phyloP scores from a whole-genome alignment of 129 eudicot species.

The Smallanthus sonchifolius region DNA sequence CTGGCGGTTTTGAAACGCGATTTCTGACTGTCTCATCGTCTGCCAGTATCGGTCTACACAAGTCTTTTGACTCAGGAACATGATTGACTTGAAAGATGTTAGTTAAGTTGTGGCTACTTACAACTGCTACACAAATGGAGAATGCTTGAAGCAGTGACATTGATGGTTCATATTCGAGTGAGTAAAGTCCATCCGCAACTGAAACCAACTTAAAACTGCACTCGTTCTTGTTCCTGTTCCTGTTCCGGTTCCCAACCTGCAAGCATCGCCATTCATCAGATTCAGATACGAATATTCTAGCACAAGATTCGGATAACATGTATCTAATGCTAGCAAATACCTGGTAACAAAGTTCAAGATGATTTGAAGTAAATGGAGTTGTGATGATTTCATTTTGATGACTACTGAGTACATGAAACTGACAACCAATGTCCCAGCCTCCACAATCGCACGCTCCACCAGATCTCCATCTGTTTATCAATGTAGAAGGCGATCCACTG shows the following conservation, averaged over 20 bases:
- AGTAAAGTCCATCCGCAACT: conserved; percentile 52
- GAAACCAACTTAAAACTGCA: conserved; percentile 53
- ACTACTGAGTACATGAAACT: conserved; percentile 42
- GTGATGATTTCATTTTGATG: conserved; percentile 24
- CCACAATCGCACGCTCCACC: conserved; percentile 89
- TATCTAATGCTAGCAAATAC: conserved; percentile 20
- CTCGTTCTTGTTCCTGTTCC: conserved; percentile 24
- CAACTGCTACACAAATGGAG: conserved; percentile 53
- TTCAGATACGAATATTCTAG: neutral
- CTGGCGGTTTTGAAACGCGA: conserved; percentile 50
- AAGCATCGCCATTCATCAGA: neutral
- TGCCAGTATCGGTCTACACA: neutral
- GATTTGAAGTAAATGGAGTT: conserved; percentile 8
- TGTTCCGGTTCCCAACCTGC: neutral
- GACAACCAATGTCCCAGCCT: conserved; percentile 97
- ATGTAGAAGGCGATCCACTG: conserved; percentile 49
- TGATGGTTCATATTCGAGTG: conserved; percentile 54
- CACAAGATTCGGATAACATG: neutral
- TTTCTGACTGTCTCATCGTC: conserved; percentile 21
- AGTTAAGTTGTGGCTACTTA: conserved; percentile 44
- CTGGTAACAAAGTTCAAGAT: conserved; percentile 56
- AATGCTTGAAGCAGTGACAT: conserved; percentile 70
- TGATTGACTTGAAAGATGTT: conserved; percentile 33
- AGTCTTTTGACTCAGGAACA: conserved; percentile 21
- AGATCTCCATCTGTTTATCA: conserved; percentile 64